Evolutionary conservation across 2,329 filamentous ascomycete genomes (phyloP).

Genomic region (Aspergillus sp.): DNA sequence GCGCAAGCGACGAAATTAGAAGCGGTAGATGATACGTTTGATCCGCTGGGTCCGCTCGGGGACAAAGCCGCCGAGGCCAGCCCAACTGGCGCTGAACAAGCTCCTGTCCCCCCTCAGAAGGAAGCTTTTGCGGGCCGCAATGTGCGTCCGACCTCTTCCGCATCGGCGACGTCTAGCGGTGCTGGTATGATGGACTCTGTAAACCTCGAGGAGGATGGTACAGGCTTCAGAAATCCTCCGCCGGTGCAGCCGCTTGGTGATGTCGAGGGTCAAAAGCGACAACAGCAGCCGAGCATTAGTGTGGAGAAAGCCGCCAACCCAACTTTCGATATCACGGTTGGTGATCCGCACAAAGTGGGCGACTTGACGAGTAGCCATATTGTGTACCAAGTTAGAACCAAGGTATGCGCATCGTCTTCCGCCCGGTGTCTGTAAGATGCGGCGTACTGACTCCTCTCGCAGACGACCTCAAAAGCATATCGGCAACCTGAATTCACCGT

Average conservation of each 20-base stretch:
- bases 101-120: conserved; percentile 64
- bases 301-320: conserved; percentile 94
- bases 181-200: conserved; percentile 66
- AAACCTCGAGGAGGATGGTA: conserved; percentile 71
- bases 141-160: conserved; percentile 42
- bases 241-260: conserved; percentile 59
- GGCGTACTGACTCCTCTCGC: conserved; percentile 21
- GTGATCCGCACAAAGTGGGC: conserved; percentile 96
- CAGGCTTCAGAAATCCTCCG: conserved; percentile 66
- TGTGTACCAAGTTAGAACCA: conserved; percentile 93
- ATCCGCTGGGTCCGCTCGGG: conserved; percentile 65
- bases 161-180: conserved; percentile 54
- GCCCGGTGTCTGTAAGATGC: not conserved
- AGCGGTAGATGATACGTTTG: conserved; percentile 65
- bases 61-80: conserved; percentile 45
- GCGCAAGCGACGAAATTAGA: conserved; percentile 66
- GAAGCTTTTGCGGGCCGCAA: conserved; percentile 51
- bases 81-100: conserved; percentile 54
- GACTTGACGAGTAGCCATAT: conserved; percentile 97
- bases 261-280: conserved; percentile 51
- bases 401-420: conserved; percentile 59
- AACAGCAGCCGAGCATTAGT: conserved; percentile 77
- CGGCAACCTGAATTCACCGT: conserved; percentile 91
- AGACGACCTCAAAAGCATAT: conserved; percentile 97
- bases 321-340: conserved; percentile 85